These are phyloP conservation scores for Blastocystis sp. DNA, from an alignment of 352 stramenopile species.

Conservation along the genomic window DNA sequence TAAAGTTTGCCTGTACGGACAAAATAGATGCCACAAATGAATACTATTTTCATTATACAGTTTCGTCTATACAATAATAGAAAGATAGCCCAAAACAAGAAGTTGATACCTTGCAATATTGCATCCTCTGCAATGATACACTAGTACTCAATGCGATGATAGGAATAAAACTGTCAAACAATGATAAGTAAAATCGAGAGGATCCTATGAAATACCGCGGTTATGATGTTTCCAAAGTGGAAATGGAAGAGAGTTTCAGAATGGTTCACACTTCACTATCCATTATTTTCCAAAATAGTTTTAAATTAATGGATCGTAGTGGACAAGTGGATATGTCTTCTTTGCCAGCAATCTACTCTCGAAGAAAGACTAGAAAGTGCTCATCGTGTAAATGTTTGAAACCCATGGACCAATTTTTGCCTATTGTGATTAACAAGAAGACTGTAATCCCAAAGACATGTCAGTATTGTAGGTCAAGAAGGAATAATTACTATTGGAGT, in stretches of 20 bases:
- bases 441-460: constrained; percentile 50
- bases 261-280: not conserved
- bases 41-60: too few relatives aligned
- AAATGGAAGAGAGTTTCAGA: not conserved
- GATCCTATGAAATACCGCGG: not conserved
- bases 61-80: too few relatives aligned
- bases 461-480: constrained; percentile 34
- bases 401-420: constrained; percentile 51
- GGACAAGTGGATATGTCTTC: not conserved
- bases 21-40: too few relatives aligned
- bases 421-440: constrained; percentile 57
- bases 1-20: too few relatives aligned
- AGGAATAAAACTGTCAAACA: too few relatives aligned
- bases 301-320: not conserved
- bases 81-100: too few relatives aligned
- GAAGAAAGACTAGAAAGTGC: constrained; percentile 52
- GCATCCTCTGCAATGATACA: too few relatives aligned
- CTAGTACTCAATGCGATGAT: too few relatives aligned
- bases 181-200: too few relatives aligned
- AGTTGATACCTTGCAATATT: too few relatives aligned
- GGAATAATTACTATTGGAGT: constrained; percentile 57
- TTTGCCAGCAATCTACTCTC: constrained; percentile 37
- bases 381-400: constrained; percentile 59
- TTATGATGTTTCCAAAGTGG: constrained; percentile 2
- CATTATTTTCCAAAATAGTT: not conserved